Evolutionary conservation across 192 early-diverging fungal genomes (phyloP), one percentile per base, ranked within the genome.

Genomic region (Dissophora globulifera): DNA sequence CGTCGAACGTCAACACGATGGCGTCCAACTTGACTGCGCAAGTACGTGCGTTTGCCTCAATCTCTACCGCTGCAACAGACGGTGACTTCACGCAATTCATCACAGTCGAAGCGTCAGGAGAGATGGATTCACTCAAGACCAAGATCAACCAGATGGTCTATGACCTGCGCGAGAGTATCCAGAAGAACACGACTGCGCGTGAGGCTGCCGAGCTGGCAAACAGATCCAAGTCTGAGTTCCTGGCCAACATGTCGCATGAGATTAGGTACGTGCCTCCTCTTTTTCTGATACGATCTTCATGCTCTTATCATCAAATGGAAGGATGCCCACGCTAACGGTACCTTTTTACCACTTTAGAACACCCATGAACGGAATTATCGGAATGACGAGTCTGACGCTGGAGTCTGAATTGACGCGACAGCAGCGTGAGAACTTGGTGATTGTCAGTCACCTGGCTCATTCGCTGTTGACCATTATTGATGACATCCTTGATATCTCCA

Each of bases 81-180:
- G 89, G 88, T 30, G 89, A 92, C 69, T 92, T 89, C 41, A 87
- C 87, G 13, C 81, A 85, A 20, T 83, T 91, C 66, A 93, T 94
- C 53, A 93, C 90, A 22, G 83, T 93, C 15, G 88, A 91, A 54
- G 92, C 91, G 5, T 89, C 88, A 30, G 93, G 93, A 50, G 93
- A 94, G 79, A 94, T 94, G 93, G 90, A 91, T 47, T 87, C 87
- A 38, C 83, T 93, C 59, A 91, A 92, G 70, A 89, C 87, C 48
- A 89, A 92, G 85, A 93, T 95, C 76, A 93, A 95, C 69, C 86
- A 93, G 57, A 93, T 95, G 91, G 90, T 93, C 4, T 83, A 80
- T 33, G 86, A 85, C n/a, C 81, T 95, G 29, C 85, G 92, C 17
- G 90, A 90, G 40, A 90, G 87, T 67, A 89, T 95, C 47, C 83